Percentiles rank a stretch among this genome's conserved stretches.
Conservation (phyloP, 2,329 filamentous ascomycete species). For the Exophiala spinifera region DNA sequence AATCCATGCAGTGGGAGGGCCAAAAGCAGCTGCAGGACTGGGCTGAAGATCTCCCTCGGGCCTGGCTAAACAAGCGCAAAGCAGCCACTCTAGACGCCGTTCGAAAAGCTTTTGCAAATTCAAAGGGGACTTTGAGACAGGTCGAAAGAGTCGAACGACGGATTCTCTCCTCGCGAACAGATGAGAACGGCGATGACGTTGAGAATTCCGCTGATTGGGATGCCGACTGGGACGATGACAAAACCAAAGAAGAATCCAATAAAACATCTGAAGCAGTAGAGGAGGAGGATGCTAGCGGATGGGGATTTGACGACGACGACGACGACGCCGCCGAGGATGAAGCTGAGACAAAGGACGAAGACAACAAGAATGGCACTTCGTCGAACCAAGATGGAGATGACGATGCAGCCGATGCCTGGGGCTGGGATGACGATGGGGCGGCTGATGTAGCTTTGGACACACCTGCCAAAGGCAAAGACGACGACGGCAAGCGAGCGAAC, state of each 20-base stretch:
- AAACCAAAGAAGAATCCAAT: background rate
- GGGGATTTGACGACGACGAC: conserved; percentile 49
- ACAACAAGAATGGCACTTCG: conserved; percentile 21
- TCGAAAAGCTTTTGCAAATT: conserved; percentile 64
- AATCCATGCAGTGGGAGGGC: conserved; percentile 60
- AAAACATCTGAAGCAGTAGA: conserved; percentile 45
- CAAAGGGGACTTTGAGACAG: conserved; percentile 63
- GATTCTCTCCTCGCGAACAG: conserved; percentile 64
- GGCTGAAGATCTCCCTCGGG: conserved; percentile 73
- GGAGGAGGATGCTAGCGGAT: conserved; percentile 45
- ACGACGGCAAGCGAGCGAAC: conserved; percentile 9
- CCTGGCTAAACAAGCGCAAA: conserved; percentile 82
- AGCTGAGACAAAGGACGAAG: conserved; percentile 34
- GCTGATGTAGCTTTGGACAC: conserved; percentile 32
- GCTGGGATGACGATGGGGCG: conserved; percentile 70
- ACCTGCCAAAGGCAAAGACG: background rate
- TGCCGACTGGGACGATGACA: conserved; percentile 68
- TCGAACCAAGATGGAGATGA: conserved; percentile 33
- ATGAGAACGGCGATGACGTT: conserved; percentile 43
- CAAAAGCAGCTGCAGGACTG: conserved; percentile 67
- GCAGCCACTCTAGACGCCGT: conserved; percentile 75
- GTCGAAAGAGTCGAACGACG: conserved; percentile 86
- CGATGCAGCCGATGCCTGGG: conserved; percentile 67
- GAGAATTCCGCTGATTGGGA: conserved; percentile 64
- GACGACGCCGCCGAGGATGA: conserved; percentile 28